Evolutionary conservation across 2,329 filamentous ascomycete genomes (phyloP).

Genomic region (Scedosporium aurantiacum): DNA sequence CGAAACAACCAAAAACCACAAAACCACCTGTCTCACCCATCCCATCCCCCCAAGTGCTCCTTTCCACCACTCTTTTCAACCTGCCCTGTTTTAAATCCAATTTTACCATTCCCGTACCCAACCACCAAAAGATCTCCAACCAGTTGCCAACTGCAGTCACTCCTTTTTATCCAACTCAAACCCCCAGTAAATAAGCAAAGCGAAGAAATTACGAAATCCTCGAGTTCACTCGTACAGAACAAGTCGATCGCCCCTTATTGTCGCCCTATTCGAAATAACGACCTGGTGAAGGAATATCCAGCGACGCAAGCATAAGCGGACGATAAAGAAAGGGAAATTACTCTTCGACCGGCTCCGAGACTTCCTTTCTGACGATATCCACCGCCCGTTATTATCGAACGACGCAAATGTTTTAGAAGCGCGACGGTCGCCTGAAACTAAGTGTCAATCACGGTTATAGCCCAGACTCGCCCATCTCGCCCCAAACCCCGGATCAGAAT

Average conservation of each 20-base stretch:
- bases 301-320: background rate
- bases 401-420: slow-evolving; percentile 6
- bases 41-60: background rate
- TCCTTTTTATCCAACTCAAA: background rate
- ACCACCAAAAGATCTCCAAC: background rate
- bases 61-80: slow-evolving; percentile 6
- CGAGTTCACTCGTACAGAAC: background rate
- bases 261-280: background rate
- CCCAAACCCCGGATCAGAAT: background rate
- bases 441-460: slow-evolving; percentile 3
- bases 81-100: background rate
- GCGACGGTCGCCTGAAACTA: slow-evolving; percentile 7
- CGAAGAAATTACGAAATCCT: background rate
- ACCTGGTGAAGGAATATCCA: background rate
- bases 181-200: background rate
- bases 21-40: background rate
- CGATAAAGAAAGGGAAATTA: slow-evolving; percentile 1
- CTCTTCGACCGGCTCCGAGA: slow-evolving; percentile 4
- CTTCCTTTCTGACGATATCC: background rate
- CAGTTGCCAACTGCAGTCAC: slow-evolving; percentile 2
- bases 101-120: background rate
- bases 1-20: slow-evolving; percentile 6
- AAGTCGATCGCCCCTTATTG: background rate
- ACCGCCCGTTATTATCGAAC: background rate
- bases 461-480: background rate